These are phyloP conservation scores for Pinus albicaulis DNA, from an alignment of 75 land plant genomes.

Conservation along the genomic window DNA sequence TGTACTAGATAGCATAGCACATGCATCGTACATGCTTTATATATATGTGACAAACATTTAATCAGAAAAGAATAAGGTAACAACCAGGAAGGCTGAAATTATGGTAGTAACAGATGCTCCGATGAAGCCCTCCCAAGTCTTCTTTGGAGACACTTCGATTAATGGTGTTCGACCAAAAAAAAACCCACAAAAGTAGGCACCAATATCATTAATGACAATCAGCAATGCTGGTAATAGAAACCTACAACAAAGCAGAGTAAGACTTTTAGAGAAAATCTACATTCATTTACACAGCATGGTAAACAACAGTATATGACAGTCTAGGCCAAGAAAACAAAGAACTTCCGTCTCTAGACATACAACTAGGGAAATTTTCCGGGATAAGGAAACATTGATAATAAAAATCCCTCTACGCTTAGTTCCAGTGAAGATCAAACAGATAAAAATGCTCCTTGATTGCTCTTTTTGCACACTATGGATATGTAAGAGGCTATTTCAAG, in stretches of 20 bases:
- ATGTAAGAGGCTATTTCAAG: too few species aligned
- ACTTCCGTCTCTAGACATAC: not conserved
- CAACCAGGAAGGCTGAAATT: conserved; percentile 82
- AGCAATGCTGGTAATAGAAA: conserved; percentile 90
- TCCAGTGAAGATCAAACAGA: not conserved
- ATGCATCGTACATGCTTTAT: not conserved
- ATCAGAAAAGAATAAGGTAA: conserved; percentile 5
- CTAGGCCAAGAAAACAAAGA: not conserved
- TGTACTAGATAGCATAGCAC: not conserved
- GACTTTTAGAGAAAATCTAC: not conserved
- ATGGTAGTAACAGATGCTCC: conserved; percentile 90
- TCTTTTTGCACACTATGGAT: too few species aligned
- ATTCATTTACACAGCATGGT: not conserved
- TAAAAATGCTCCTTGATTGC: not conserved
- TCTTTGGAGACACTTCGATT: conserved; percentile 93
- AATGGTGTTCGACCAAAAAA: conserved; percentile 93
- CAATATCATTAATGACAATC: conserved; percentile 92
- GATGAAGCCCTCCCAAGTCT: conserved; percentile 99
- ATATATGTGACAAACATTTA: not conserved
- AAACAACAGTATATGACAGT: not conserved
- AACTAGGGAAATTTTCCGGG: not conserved
- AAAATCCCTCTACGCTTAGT: not conserved
- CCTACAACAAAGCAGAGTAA: conserved; percentile 44
- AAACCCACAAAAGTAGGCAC: conserved; percentile 89
- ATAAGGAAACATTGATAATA: not conserved